Conservation (phyloP, 2,329 filamentous ascomycete genomes). For the Aureobasidium leucospermi region DNA sequence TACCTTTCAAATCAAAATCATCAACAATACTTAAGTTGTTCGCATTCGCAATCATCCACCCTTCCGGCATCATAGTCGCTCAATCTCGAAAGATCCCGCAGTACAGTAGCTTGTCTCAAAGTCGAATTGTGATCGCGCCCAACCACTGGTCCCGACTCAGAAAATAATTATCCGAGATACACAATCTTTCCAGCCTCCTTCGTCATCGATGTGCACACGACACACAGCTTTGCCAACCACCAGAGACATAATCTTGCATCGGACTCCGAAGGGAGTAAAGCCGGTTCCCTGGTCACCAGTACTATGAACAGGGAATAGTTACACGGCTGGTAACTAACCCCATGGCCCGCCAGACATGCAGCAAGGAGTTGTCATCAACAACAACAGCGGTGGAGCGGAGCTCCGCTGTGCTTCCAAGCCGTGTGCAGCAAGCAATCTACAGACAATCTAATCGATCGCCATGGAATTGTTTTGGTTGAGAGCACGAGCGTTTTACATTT, state of each 20-base stretch:
- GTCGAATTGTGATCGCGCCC: neutral
- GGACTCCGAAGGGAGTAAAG: neutral
- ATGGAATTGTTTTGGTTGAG: neutral
- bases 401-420: neutral
- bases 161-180: conserved; percentile 5
- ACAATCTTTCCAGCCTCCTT: conserved; percentile 2
- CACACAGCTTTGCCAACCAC: neutral
- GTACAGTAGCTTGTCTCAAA: conserved; percentile 1
- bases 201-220: neutral
- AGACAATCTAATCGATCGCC: neutral
- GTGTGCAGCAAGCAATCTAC: neutral
- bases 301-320: neutral
- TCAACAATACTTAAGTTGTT: neutral
- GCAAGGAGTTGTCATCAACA: neutral
- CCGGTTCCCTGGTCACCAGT: neutral
- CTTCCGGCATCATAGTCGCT: neutral
- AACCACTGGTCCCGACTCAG: neutral
- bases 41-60: neutral
- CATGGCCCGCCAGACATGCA: too few relatives aligned
- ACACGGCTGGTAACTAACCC: neutral
- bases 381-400: neutral
- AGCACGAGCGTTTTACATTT: neutral
- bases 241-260: neutral
- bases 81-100: neutral
- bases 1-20: neutral